Conservation (phyloP, 176 grass and related monocot species). For the Tuctoria greenei region DNA sequence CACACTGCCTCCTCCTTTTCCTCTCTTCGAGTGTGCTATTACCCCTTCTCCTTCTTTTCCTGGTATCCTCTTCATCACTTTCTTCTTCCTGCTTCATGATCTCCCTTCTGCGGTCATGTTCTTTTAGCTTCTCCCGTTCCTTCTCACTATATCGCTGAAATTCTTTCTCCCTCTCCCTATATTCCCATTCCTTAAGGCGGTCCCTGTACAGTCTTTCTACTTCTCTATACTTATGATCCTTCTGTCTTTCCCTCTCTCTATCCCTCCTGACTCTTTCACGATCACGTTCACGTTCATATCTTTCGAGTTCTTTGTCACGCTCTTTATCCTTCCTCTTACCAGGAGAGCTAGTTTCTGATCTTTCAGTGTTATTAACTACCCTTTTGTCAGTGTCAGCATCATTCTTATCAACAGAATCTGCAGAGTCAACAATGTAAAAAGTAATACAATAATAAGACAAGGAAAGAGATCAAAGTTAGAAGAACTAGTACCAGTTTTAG, state of each 20-base stretch:
- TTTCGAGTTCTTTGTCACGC: constrained; percentile 70
- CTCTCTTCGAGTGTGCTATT: constrained; percentile 59
- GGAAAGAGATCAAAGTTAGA: not conserved
- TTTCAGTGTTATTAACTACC: constrained; percentile 61
- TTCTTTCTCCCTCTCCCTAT: constrained; percentile 91
- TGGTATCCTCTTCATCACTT: constrained; percentile 82
- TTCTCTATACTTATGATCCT: constrained; percentile 75
- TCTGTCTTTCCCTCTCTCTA: constrained; percentile 87
- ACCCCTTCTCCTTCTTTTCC: constrained; percentile 80
- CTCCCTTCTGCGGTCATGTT: constrained; percentile 80
- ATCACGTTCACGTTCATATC: constrained; percentile 76
- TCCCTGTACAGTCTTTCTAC: constrained; percentile 74
- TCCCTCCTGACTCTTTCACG: constrained; percentile 83
- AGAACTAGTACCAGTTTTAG: constrained; percentile 54
- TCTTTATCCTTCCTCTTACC: constrained; percentile 74
- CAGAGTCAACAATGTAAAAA: constrained; percentile 27
- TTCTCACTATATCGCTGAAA: constrained; percentile 74
- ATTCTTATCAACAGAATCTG: constrained; percentile 81
- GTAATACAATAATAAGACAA: constrained; percentile 13
- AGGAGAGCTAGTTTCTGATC: constrained; percentile 63
- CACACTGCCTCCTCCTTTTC: constrained; percentile 77
- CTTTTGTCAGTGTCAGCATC: constrained; percentile 58
- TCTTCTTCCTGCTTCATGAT: constrained; percentile 90
- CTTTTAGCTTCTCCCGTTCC: constrained; percentile 78
- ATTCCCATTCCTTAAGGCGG: constrained; percentile 88